Conservation (phyloP, 1,284 basidiomycete species). For the Cystobasidium sp. region DNA sequence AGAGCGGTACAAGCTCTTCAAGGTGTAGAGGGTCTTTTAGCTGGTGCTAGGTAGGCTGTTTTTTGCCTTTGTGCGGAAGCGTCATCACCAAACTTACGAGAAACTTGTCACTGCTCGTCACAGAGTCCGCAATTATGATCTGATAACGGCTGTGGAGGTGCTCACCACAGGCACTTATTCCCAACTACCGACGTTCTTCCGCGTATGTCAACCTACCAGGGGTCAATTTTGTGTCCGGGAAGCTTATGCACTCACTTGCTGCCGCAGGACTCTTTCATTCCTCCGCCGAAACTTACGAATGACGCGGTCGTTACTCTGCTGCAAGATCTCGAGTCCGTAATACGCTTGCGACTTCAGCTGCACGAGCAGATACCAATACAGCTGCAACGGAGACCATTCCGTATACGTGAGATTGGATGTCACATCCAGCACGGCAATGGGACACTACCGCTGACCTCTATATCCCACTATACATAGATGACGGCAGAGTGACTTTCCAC, state of each 20-base stretch:
- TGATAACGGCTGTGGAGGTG: slow-evolving; percentile 84
- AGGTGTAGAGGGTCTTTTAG: slow-evolving; percentile 65
- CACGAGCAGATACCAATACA: slow-evolving; percentile 54
- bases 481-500: slow-evolving; percentile 76
- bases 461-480: slow-evolving; percentile 56
- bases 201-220: slow-evolving; percentile 60
- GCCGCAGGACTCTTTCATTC: slow-evolving; percentile 68
- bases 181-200: slow-evolving; percentile 74
- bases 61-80: slow-evolving; percentile 31
- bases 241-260: slow-evolving; percentile 44
- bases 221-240: slow-evolving; percentile 18
- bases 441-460: not conserved
- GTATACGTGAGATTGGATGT: slow-evolving; percentile 65
- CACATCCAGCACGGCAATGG: too few relatives aligned
- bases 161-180: slow-evolving; percentile 80
- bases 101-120: slow-evolving; percentile 49
- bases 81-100: slow-evolving; percentile 6
- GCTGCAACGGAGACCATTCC: slow-evolving; percentile 65
- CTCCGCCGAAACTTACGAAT: slow-evolving; percentile 69
- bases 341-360: slow-evolving; percentile 69
- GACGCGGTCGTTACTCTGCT: slow-evolving; percentile 69
- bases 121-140: slow-evolving; percentile 83
- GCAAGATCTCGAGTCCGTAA: slow-evolving; percentile 71
- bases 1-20: slow-evolving; percentile 69
- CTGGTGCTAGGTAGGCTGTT: slow-evolving; percentile 54